A percentile compares a stretch with the other conserved stretches of the same genome.
phyloP scores from a whole-genome alignment of 2,329 filamentous ascomycete genomes.

The Magnaporthiopsis incrustans region DNA sequence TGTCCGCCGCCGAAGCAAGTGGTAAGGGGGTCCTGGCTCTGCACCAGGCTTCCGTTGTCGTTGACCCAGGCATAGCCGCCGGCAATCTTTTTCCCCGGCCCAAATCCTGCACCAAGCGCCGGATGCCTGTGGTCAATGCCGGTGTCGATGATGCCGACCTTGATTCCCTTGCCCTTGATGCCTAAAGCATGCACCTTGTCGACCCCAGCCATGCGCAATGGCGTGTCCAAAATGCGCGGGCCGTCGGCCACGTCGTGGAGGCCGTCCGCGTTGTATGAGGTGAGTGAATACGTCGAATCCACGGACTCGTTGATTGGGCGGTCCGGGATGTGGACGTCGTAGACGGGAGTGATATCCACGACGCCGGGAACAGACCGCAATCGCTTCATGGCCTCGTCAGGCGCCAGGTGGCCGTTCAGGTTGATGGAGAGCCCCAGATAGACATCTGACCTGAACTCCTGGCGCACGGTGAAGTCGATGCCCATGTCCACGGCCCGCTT shows the following conservation, averaged over 20 bases:
- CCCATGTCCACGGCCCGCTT: not conserved
- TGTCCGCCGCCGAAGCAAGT: conserved; percentile 6
- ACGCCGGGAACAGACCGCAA: not conserved
- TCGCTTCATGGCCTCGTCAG: not conserved
- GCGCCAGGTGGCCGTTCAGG: not conserved
- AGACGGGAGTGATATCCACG: not conserved
- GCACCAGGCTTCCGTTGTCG: not conserved
- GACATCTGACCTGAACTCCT: not conserved
- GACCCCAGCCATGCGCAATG: conserved; percentile 8
- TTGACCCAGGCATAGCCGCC: conserved; percentile 7
- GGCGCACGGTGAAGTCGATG: not conserved
- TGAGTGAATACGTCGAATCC: not conserved
- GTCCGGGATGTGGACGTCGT: conserved; percentile 1
- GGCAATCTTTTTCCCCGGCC: conserved; percentile 24
- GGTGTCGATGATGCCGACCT: conserved; percentile 32
- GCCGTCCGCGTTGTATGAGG: not conserved
- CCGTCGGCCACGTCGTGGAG: not conserved
- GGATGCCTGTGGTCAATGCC: conserved; percentile 42
- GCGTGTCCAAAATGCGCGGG: not conserved
- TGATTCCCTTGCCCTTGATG: conserved; percentile 26
- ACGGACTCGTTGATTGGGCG: conserved; percentile 1
- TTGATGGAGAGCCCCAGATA: conserved; percentile 1
- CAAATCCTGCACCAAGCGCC: conserved; percentile 44
- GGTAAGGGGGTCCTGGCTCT: conserved; percentile 4
- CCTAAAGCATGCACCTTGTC: conserved; percentile 9